Conservation (phyloP, 2,329 filamentous ascomycete genomes). For the Thielaviopsis ethacetica region DNA sequence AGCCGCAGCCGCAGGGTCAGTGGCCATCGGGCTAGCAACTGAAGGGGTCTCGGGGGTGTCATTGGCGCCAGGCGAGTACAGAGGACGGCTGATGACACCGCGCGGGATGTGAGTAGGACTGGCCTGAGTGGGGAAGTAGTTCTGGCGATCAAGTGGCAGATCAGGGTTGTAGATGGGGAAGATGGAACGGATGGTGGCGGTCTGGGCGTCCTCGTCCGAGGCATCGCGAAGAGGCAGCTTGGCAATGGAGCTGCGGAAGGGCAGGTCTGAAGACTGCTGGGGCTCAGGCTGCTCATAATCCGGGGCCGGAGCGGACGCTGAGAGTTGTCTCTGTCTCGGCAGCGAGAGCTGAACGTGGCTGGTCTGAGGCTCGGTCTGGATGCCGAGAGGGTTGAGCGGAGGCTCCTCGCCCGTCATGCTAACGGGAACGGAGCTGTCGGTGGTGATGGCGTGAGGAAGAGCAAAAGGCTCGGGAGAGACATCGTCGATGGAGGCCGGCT, state of each 20-base stretch:
- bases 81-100: conserved; percentile 47
- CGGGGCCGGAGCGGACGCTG: neutral
- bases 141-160: conserved; percentile 47
- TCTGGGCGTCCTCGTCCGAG: conserved; percentile 15
- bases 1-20: neutral
- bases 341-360: neutral
- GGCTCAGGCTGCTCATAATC: neutral
- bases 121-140: conserved; percentile 52
- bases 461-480: neutral
- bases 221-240: conserved; percentile 31
- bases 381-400: neutral
- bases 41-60: conserved; percentile 13
- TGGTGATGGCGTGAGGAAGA: neutral
- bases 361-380: neutral
- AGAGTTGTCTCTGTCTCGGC: conserved; percentile 18
- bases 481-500: conserved; percentile 3
- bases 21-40: neutral
- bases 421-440: neutral
- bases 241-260: conserved; percentile 38
- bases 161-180: conserved; percentile 60
- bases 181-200: conserved; percentile 46
- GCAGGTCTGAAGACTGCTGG: conserved; percentile 1
- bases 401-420: neutral
- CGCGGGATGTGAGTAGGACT: conserved; percentile 47
- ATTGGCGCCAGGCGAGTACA: conserved; percentile 32